Evolutionary conservation across 2,329 filamentous ascomycete genomes (phyloP).

Genomic region (Phoma sp.): DNA sequence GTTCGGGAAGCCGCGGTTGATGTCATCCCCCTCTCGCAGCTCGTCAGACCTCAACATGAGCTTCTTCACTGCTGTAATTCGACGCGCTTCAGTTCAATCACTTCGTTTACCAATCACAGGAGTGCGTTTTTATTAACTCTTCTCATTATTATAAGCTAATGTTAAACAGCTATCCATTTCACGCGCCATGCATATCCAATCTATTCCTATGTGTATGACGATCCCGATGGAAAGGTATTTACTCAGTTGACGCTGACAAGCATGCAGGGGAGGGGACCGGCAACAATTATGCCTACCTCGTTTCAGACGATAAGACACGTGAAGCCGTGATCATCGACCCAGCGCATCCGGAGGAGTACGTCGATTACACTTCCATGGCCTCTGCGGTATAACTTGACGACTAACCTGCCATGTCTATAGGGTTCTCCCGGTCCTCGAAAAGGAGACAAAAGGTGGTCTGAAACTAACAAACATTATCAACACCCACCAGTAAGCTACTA

Average conservation of each 20-base stretch:
- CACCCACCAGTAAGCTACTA: constrained; percentile 82
- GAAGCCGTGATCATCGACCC: constrained; percentile 75
- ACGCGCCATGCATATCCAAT: constrained; percentile 81
- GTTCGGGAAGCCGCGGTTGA: constrained; percentile 7
- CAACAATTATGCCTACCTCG: constrained; percentile 83
- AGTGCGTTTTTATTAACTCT: constrained; percentile 20
- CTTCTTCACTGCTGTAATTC: constrained; percentile 38
- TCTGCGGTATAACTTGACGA: neutral
- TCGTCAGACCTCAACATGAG: no score
- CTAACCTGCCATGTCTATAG: constrained; percentile 45
- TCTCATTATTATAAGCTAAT: constrained; percentile 31
- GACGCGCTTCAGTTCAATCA: constrained; percentile 32
- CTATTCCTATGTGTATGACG: constrained; percentile 82
- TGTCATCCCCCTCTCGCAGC: no score
- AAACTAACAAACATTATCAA: constrained; percentile 92
- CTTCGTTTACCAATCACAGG: constrained; percentile 27
- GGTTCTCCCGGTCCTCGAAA: constrained; percentile 71
- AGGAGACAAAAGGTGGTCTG: constrained; percentile 76
- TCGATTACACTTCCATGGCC: neutral
- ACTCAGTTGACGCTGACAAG: neutral
- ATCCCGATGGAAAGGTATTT: constrained; percentile 20
- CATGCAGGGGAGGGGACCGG: constrained; percentile 74
- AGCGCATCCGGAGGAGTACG: constrained; percentile 78
- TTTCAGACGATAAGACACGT: constrained; percentile 59
- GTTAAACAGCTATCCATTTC: constrained; percentile 34